A percentile compares a stretch with the other conserved stretches of the same genome.
phyloP scores from a whole-genome alignment of 768 basidiomycete species.

The Pholiota conissans region DNA sequence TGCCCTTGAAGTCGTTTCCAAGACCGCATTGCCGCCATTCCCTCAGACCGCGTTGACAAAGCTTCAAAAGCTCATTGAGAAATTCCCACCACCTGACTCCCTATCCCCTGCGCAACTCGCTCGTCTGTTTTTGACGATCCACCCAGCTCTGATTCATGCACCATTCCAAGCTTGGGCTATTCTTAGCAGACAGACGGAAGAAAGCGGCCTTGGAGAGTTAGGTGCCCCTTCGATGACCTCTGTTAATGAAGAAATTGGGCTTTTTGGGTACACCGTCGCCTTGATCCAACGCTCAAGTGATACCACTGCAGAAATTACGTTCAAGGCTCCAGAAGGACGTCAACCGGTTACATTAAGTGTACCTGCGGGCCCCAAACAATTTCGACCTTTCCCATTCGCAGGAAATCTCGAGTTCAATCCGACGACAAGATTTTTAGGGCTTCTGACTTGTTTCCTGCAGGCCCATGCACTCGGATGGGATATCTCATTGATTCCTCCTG shows the following conservation, averaged over 20 bases:
- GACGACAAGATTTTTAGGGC: constrained; percentile 52
- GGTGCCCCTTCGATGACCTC: constrained; percentile 45
- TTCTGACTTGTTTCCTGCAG: constrained; percentile 60
- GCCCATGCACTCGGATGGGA: constrained; percentile 68
- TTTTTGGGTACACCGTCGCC: constrained; percentile 52
- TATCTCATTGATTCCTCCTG: constrained; percentile 61
- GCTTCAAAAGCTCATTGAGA: constrained; percentile 40
- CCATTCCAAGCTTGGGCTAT: constrained; percentile 64
- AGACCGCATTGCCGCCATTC: constrained; percentile 56
- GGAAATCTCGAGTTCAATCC: constrained; percentile 42
- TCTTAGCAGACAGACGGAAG: constrained; percentile 53
- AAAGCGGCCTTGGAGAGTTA: constrained; percentile 53
- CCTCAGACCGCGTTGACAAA: constrained; percentile 64
- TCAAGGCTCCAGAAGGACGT: constrained; percentile 32
- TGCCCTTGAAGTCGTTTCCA: constrained; percentile 52
- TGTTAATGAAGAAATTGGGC: constrained; percentile 41
- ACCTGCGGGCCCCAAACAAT: constrained; percentile 46
- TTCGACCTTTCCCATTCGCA: constrained; percentile 47
- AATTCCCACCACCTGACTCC: constrained; percentile 47
- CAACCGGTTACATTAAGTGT: constrained; percentile 35
- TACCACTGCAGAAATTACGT: constrained; percentile 41
- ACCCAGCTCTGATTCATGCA: constrained; percentile 55
- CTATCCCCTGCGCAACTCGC: constrained; percentile 51
- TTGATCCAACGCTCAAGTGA: constrained; percentile 41
- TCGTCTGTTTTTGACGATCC: constrained; percentile 55